Percentiles rank a stretch among this genome's conserved stretches.
Conservation (phyloP, 2,329 filamentous ascomycete genomes). For the Colletotrichum echinochloae region DNA sequence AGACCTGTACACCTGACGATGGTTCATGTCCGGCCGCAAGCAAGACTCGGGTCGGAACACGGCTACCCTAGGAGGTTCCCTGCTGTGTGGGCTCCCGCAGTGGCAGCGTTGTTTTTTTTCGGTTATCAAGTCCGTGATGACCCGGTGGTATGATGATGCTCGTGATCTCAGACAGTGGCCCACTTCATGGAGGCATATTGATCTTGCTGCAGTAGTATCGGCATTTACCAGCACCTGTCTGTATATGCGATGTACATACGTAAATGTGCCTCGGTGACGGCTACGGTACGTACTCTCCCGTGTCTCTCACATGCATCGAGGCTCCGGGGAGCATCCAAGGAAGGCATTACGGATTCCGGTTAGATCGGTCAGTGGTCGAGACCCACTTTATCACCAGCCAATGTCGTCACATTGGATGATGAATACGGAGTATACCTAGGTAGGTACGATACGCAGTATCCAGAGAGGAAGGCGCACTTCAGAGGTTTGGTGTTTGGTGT, state of each 20-base stretch:
- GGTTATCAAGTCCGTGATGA: neutral
- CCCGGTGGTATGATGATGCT: neutral
- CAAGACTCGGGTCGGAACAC: neutral
- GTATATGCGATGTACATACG: too few species aligned
- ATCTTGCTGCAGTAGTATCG: too few species aligned
- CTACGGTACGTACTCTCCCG: neutral
- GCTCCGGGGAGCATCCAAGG: neutral
- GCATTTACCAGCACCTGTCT: too few species aligned
- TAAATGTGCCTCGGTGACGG: neutral
- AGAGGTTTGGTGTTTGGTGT: conserved; percentile 11
- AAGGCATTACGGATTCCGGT: neutral
- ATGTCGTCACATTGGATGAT: conserved; percentile 20
- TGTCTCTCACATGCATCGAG: neutral
- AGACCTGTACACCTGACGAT: neutral
- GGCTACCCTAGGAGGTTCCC: neutral
- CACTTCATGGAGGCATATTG: neutral
- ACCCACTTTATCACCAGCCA: neutral
- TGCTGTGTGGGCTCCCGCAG: neutral
- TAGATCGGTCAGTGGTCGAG: neutral
- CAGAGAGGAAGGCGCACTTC: conserved; percentile 27
- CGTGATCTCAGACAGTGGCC: neutral
- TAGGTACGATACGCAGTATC: too few species aligned
- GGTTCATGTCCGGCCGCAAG: neutral
- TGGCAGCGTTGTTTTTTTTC: too few species aligned
- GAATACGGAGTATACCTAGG: too few species aligned